These are phyloP conservation scores for Emergomyces pasteurianus DNA, from an alignment of 2,329 filamentous ascomycete genomes.

Conservation along the genomic window DNA sequence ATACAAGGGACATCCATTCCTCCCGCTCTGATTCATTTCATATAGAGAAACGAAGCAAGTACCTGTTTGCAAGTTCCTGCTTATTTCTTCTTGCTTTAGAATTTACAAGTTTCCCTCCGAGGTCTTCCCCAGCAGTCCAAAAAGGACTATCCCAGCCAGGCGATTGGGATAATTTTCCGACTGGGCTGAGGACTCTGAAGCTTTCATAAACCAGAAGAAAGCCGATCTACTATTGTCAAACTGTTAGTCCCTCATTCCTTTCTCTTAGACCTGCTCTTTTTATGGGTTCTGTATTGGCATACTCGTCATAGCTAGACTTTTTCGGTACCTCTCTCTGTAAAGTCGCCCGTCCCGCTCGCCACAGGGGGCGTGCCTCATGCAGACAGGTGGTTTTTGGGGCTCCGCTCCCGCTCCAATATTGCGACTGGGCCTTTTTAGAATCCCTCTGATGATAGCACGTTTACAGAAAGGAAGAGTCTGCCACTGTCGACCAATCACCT, in stretches of 20 bases:
- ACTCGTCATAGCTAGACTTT: not conserved
- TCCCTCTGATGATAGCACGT: not conserved
- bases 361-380: not conserved
- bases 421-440: conserved; percentile 2
- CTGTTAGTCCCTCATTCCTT: not conserved
- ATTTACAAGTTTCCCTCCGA: too few relatives aligned
- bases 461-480: not conserved
- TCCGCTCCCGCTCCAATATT: not conserved
- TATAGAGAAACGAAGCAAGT: not conserved
- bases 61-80: too few relatives aligned
- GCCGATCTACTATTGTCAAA: not conserved
- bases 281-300: not conserved
- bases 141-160: not conserved
- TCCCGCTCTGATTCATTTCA: not conserved
- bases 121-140: not conserved
- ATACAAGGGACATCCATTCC: not conserved
- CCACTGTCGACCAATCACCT: not conserved
- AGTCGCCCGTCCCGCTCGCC: not conserved
- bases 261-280: not conserved
- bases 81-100: not conserved
- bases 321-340: not conserved
- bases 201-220: not conserved
- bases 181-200: not conserved
- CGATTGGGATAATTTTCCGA: not conserved
- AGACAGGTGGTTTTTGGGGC: not conserved